Evolutionary conservation across 768 basidiomycete genomes (phyloP), one percentile per base, ranked within the genome.

Genomic region (Tephrocybe sp.): DNA sequence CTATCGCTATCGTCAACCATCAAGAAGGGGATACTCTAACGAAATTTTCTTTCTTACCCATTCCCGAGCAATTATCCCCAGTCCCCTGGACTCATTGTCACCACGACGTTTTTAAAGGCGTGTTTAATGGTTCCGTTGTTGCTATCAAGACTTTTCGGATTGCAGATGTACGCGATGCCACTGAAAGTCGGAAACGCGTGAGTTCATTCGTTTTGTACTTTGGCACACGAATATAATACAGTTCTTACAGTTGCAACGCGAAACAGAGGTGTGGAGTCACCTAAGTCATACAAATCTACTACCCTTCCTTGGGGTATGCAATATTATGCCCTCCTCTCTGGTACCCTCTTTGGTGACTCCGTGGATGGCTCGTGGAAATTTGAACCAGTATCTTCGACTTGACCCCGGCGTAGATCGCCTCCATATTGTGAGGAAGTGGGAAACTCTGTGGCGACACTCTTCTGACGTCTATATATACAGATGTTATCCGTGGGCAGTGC

Each of bases 291-390:
- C 49, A 11, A 43, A 44, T 42, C 20, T 50, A 4, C 33, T 50
- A n/a, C 49, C 49, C 2, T 24, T 50, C 33, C 15, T 50, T 4
- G 49, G 49, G 6, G 2, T 44, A 4, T 49, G 20, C 20, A 14
- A 37, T 6, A 9, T 39, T 30, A 23, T 26, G 3, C 9, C 18
- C 15, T 15, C 38, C 10, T 12, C 23, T 21, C 2, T 21, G 10
- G 18, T 44, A 2, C 49, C 49, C 15, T 26, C 41, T 3, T 15
- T 44, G 8, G 42, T 50, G 15, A 15, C 33, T 46, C 38, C 32
- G 25, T 46, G 45, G 41, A 26, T 33, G 40, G 9, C 32, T 25
- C 24, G 41, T 30, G 54, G 45, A 3, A 47, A 45, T 55, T 21
- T 55, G 10, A 9, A 25, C 4, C 44, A 42, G 5, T 40, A 24